These are phyloP conservation scores for Ganoderma sp. DNA, from an alignment of 1,284 basidiomycete species.

Conservation along the genomic window DNA sequence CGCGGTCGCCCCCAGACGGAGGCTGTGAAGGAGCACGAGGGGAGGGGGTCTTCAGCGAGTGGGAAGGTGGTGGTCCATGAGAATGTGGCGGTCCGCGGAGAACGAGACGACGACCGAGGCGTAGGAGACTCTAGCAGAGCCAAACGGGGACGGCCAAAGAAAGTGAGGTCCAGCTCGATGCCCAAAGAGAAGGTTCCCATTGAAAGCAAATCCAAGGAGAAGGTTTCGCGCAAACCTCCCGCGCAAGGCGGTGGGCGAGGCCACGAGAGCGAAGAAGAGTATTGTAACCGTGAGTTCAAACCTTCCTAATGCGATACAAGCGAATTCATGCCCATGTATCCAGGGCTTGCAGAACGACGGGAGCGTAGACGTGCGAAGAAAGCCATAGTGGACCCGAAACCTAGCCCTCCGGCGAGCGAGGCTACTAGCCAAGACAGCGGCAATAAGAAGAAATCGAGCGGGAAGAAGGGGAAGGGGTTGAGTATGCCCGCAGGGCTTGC, in stretches of 20 bases:
- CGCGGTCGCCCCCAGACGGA: background rate
- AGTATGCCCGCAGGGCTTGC: conserved; percentile 59
- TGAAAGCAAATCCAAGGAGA: conserved; percentile 6
- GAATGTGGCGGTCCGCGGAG: no score
- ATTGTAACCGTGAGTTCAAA: conserved; percentile 7
- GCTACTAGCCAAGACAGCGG: conserved; percentile 21
- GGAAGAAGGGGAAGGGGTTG: conserved; percentile 42
- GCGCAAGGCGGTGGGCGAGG: background rate
- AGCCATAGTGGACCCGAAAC: conserved; percentile 52
- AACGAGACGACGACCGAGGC: background rate
- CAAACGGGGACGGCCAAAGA: background rate
- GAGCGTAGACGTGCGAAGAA: conserved; percentile 43
- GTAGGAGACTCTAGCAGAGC: background rate
- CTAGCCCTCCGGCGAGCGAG: conserved; percentile 8
- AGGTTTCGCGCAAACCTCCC: background rate
- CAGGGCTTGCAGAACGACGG: conserved; percentile 44
- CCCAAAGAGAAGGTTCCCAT: background rate
- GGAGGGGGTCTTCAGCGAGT: background rate
- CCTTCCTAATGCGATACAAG: background rate
- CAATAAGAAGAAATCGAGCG: conserved; percentile 34
- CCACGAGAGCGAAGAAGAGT: conserved; percentile 14
- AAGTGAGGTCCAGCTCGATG: background rate
- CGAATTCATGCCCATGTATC: no score
- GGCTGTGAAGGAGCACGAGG: background rate
- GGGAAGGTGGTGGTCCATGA: background rate